These are phyloP conservation scores for Pestalotiopsis sp. DNA, from an alignment of 2,329 filamentous ascomycete species.

Conservation along the genomic window DNA sequence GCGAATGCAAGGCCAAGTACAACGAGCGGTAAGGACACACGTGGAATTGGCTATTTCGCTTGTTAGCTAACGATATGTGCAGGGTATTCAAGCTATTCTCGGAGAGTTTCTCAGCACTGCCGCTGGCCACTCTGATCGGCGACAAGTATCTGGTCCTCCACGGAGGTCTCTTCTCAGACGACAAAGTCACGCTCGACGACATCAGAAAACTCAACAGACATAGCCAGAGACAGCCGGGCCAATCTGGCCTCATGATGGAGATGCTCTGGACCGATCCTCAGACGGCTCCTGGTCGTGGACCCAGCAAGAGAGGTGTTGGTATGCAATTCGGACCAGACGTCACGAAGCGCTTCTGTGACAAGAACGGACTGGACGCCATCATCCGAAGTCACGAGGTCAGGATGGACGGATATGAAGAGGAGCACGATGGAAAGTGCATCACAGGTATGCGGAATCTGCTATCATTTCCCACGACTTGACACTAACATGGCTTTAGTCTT, in stretches of 20 bases:
- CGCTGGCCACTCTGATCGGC: conserved; percentile 89
- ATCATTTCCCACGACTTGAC: neutral
- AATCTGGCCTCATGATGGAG: conserved; percentile 98
- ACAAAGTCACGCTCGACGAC: conserved; percentile 88
- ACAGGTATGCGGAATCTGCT: conserved; percentile 64
- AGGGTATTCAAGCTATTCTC: conserved; percentile 96
- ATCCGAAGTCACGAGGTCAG: conserved; percentile 97
- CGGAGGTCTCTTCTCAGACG: conserved; percentile 93
- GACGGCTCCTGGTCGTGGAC: conserved; percentile 79
- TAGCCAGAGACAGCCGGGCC: conserved; percentile 88
- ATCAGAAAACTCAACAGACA: conserved; percentile 92
- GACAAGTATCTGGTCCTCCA: conserved; percentile 91
- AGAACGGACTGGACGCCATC: conserved; percentile 90
- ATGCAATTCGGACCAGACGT: conserved; percentile 97
- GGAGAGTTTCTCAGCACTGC: conserved; percentile 93
- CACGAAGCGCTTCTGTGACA: conserved; percentile 95
- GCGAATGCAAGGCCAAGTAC: conserved; percentile 98
- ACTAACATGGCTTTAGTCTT: conserved; percentile 66
- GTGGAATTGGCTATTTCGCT: neutral
- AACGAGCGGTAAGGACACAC: conserved; percentile 66
- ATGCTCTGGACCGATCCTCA: conserved; percentile 99
- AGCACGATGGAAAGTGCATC: conserved; percentile 94
- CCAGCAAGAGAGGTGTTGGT: conserved; percentile 95
- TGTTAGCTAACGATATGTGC: conserved; percentile 20
- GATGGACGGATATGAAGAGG: conserved; percentile 99